Conservation (phyloP, 345 rosid genomes). For the Salix purpurea region DNA sequence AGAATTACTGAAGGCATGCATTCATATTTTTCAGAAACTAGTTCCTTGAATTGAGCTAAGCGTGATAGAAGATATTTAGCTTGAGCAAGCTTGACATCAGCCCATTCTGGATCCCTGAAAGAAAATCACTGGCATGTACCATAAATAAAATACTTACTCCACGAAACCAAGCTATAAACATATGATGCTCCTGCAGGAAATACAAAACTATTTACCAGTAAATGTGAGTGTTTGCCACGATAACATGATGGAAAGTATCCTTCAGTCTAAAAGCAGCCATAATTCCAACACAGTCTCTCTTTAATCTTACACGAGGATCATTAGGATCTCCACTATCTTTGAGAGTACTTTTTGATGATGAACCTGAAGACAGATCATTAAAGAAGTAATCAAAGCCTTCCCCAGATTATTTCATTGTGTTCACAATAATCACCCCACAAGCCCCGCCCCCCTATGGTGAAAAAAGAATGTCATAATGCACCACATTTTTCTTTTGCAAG, state of each 20-base stretch:
- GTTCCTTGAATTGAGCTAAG: conserved; percentile 51
- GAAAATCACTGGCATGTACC: not conserved
- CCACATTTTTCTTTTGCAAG: not conserved
- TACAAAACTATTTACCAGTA: conserved; percentile 54
- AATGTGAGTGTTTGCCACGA: conserved; percentile 84
- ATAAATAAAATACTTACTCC: not conserved
- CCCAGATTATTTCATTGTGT: not conserved
- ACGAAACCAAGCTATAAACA: not conserved
- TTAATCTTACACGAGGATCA: conserved; percentile 73
- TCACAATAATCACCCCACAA: not conserved
- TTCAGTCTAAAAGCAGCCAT: conserved; percentile 84
- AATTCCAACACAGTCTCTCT: conserved; percentile 86
- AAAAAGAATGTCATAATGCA: not conserved
- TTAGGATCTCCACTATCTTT: conserved; percentile 64
- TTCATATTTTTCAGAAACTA: conserved; percentile 53
- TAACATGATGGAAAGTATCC: conserved; percentile 48
- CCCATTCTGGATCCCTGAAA: conserved; percentile 86
- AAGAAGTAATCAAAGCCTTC: not conserved
- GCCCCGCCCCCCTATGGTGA: not conserved
- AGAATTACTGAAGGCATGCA: conserved; percentile 58
- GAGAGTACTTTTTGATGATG: conserved; percentile 25
- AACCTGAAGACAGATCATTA: conserved; percentile 28
- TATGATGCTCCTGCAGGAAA: not conserved
- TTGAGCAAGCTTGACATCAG: conserved; percentile 95
- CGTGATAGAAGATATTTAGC: conserved; percentile 72